A percentile compares a stretch with the other conserved stretches of the same genome.
Evolutionary conservation across 371 early-diverging fungal species (phyloP).

Genomic region (Mucor ambiguus): DNA sequence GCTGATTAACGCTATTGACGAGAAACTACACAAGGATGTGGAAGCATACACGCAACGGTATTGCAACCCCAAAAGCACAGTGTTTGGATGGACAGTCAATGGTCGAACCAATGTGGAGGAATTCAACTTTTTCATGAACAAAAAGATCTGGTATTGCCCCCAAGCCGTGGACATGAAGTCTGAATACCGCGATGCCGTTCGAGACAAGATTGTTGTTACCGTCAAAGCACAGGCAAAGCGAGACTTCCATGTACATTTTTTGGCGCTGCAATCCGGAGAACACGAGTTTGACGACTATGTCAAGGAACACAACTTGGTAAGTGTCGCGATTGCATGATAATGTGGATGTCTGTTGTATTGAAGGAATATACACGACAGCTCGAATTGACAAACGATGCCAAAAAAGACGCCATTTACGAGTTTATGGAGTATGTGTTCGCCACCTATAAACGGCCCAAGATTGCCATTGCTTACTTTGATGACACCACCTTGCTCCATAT

Average conservation of each 20-base stretch:
- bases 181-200: slow-evolving; percentile 48
- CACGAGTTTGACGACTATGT: not conserved
- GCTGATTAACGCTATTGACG: slow-evolving; percentile 50
- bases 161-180: slow-evolving; percentile 54
- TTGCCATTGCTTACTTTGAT: slow-evolving; percentile 70
- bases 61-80: slow-evolving; percentile 45
- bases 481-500: slow-evolving; percentile 31
- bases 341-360: not conserved
- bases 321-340: not conserved
- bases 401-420: slow-evolving; percentile 46
- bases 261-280: not conserved
- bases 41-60: slow-evolving; percentile 59
- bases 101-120: slow-evolving; percentile 43
- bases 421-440: slow-evolving; percentile 52
- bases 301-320: slow-evolving; percentile 1
- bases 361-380: not conserved
- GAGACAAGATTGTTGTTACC: slow-evolving; percentile 43
- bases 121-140: slow-evolving; percentile 52
- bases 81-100: slow-evolving; percentile 33
- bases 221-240: slow-evolving; percentile 3
- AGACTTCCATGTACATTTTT: not conserved
- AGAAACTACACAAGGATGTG: slow-evolving; percentile 39
- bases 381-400: slow-evolving; percentile 25
- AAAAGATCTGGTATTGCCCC: slow-evolving; percentile 62
- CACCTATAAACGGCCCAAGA: slow-evolving; percentile 46